Evolutionary conservation across 2,329 filamentous ascomycete species (phyloP).

Genomic region (Cryphonectria radicalis): DNA sequence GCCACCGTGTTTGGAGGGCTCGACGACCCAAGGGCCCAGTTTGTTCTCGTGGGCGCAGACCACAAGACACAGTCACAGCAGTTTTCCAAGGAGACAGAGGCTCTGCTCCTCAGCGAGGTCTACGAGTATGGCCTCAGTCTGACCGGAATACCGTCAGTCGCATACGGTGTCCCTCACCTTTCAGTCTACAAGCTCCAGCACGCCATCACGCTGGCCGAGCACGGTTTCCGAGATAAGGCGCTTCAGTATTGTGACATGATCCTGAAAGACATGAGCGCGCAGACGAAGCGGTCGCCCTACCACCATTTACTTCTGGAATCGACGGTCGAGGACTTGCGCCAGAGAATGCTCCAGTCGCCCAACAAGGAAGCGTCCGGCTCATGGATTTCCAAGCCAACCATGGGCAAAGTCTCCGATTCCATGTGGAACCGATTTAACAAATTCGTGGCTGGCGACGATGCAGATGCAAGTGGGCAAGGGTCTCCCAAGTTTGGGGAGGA

Average conservation of each 20-base stretch:
- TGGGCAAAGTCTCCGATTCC: conserved; percentile 92
- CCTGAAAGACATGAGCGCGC: conserved; percentile 72
- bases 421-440: conserved; percentile 95
- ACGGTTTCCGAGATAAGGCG: conserved; percentile 80
- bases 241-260: conserved; percentile 92
- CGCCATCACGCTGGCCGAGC: conserved; percentile 81
- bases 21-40: conserved; percentile 77
- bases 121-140: conserved; percentile 90
- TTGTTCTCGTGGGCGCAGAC: conserved; percentile 85
- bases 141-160: conserved; percentile 57
- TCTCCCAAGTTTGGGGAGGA: conserved; percentile 63
- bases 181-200: conserved; percentile 91
- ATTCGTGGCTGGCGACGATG: conserved; percentile 91
- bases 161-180: conserved; percentile 74
- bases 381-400: conserved; percentile 93
- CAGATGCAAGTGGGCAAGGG: conserved; percentile 64
- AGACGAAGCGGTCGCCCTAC: conserved; percentile 84
- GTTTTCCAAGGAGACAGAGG: conserved; percentile 79
- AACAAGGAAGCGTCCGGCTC: conserved; percentile 75
- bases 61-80: conserved; percentile 73
- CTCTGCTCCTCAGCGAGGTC: conserved; percentile 91
- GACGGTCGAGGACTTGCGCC: conserved; percentile 80
- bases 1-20: conserved; percentile 76
- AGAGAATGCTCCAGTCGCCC: conserved; percentile 82
- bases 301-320: conserved; percentile 76